phyloP scores from a whole-genome alignment of 1,284 basidiomycete species.

The Ceratorhiza oryzae-sativae region DNA sequence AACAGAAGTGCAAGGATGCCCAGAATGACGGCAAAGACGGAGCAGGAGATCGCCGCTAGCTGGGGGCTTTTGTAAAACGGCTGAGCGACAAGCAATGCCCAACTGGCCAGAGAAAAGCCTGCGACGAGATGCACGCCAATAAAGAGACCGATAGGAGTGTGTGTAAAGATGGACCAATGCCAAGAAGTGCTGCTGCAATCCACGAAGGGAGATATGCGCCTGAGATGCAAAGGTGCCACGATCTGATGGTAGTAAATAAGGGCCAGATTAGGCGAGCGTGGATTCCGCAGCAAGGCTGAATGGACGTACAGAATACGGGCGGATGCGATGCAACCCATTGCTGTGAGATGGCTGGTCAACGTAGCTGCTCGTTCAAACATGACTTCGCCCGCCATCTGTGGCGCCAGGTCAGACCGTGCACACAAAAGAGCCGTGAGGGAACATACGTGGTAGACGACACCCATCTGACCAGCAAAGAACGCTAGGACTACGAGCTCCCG shows the following conservation, averaged over 20 bases:
- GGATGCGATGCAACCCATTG: constrained; percentile 73
- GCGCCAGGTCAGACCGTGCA: constrained; percentile 75
- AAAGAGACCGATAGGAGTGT: constrained; percentile 67
- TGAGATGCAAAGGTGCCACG: constrained; percentile 69
- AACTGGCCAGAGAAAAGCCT: constrained; percentile 71
- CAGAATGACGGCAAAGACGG: constrained; percentile 69
- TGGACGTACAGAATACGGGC: constrained; percentile 65
- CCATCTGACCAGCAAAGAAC: constrained; percentile 36
- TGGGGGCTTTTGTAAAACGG: constrained; percentile 77
- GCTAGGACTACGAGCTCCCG: constrained; percentile 24
- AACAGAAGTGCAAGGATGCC: constrained; percentile 67
- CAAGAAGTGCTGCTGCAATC: constrained; percentile 69
- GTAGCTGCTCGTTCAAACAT: constrained; percentile 66
- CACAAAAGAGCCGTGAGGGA: constrained; percentile 48
- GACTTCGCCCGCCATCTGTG: constrained; percentile 73
- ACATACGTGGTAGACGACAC: constrained; percentile 33
- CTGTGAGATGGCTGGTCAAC: constrained; percentile 72
- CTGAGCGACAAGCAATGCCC: constrained; percentile 73
- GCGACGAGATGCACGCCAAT: constrained; percentile 70
- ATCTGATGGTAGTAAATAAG: constrained; percentile 55
- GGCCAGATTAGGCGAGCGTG: background rate
- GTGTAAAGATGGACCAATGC: constrained; percentile 69
- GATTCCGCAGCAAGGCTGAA: constrained; percentile 1
- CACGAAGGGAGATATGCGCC: constrained; percentile 69
- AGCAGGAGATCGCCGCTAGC: constrained; percentile 71